These are phyloP conservation scores for Hypoxylon perforatum DNA, from an alignment of 495 filamentous ascomycete species.

Conservation along the genomic window DNA sequence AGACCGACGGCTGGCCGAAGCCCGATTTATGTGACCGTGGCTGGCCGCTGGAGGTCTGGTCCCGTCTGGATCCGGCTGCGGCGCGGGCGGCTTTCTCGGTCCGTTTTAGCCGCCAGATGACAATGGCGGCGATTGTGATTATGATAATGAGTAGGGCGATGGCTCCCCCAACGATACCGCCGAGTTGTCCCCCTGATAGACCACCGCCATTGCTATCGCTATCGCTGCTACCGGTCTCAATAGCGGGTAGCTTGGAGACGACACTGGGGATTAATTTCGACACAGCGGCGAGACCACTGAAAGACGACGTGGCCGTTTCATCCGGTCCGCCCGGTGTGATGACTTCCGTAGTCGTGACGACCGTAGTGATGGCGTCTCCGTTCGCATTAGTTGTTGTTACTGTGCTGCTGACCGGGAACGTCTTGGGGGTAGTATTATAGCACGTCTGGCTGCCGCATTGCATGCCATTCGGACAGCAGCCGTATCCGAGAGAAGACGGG, in stretches of 20 bases:
- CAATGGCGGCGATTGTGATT: constrained; percentile 48
- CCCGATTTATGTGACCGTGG: constrained; percentile 39
- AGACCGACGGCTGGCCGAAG: constrained; percentile 35
- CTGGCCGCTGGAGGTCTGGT: constrained; percentile 39
- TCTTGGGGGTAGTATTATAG: constrained; percentile 49
- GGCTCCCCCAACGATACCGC: constrained; percentile 58
- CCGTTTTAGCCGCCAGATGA: constrained; percentile 53
- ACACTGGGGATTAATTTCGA: constrained; percentile 53
- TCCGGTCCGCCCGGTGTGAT: constrained; percentile 38
- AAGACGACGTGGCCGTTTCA: constrained; percentile 30
- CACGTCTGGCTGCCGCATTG: constrained; percentile 52
- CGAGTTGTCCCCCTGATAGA: constrained; percentile 50
- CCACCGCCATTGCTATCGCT: constrained; percentile 10
- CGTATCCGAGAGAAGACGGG: constrained; percentile 50
- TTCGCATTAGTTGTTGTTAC: constrained; percentile 49
- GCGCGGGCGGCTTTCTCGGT: constrained; percentile 37
- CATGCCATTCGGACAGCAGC: constrained; percentile 55
- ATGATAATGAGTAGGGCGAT: constrained; percentile 52
- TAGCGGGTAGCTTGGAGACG: constrained; percentile 50
- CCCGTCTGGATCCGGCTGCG: constrained; percentile 46
- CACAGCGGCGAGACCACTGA: constrained; percentile 15
- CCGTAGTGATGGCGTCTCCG: constrained; percentile 43
- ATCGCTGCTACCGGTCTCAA: constrained; percentile 26
- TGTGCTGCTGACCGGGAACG: constrained; percentile 44
- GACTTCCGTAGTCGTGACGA: constrained; percentile 41